Conservation (phyloP, 1,139 yeast genomes). For the Blastobotrys proliferans region DNA sequence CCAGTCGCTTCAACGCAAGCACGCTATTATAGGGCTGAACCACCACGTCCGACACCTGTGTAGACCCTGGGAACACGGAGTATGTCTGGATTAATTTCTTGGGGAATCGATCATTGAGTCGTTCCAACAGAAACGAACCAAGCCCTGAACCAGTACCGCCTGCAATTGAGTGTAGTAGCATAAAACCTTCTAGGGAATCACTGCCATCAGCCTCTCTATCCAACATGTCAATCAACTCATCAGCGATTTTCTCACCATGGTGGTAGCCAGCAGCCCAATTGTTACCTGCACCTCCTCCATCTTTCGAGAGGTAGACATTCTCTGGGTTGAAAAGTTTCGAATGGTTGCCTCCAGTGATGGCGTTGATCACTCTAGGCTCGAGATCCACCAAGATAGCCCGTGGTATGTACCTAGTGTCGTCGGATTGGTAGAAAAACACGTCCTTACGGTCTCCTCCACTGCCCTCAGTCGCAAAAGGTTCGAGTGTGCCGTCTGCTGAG, state of each 20-base stretch:
- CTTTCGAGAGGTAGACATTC: conserved; percentile 71
- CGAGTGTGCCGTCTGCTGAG: conserved; percentile 60
- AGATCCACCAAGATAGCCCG: conserved; percentile 79
- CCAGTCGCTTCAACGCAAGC: conserved; percentile 72
- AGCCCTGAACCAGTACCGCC: conserved; percentile 98
- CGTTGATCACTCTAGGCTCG: conserved; percentile 84
- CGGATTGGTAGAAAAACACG: conserved; percentile 76
- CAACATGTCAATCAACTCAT: conserved; percentile 71
- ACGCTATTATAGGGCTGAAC: conserved; percentile 95
- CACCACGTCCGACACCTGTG: conserved; percentile 80
- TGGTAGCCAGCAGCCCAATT: conserved; percentile 92
- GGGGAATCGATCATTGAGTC: conserved; percentile 73
- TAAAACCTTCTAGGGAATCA: conserved; percentile 86
- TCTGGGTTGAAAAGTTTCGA: conserved; percentile 80
- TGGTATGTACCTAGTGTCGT: conserved; percentile 77
- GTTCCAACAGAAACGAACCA: conserved; percentile 77
- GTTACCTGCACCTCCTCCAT: conserved; percentile 83
- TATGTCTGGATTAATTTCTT: conserved; percentile 82
- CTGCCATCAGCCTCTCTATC: conserved; percentile 91
- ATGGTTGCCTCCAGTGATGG: conserved; percentile 48
- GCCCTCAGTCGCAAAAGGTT: conserved; percentile 30
- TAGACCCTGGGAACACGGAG: conserved; percentile 71
- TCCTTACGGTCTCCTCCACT: conserved; percentile 68
- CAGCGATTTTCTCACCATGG: conserved; percentile 66
- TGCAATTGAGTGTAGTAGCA: conserved; percentile 91